phyloP scores from a whole-genome alignment of 106 monocot species.

The Hemerocallis citrina region DNA sequence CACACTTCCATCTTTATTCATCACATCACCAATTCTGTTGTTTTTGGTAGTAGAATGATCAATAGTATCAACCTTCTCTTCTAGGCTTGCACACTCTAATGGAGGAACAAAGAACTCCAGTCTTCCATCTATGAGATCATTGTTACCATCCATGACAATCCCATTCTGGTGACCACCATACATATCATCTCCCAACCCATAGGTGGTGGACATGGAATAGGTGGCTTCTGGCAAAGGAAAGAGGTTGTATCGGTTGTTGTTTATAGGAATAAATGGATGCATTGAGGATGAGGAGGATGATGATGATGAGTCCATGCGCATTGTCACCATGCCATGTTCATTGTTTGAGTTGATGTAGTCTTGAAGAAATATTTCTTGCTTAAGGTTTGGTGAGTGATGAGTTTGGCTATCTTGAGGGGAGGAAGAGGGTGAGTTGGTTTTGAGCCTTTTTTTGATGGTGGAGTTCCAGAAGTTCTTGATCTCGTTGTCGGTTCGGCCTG shows the following conservation, averaged over 20 bases:
- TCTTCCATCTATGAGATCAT: no score
- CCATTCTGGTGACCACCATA: no score
- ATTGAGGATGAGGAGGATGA: conserved; percentile 26
- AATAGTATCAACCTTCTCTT: conserved; percentile 11
- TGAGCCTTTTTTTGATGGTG: conserved; percentile 86
- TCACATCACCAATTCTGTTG: neutral
- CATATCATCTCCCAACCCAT: conserved; percentile 10
- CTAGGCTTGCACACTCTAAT: conserved; percentile 33
- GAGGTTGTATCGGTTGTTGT: conserved; percentile 16
- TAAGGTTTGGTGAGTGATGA: conserved; percentile 8
- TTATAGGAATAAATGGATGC: conserved; percentile 8
- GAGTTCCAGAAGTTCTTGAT: conserved; percentile 98
- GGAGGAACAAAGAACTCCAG: conserved; percentile 41
- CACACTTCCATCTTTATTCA: conserved; percentile 16
- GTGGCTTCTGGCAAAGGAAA: conserved; percentile 13
- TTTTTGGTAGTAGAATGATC: neutral
- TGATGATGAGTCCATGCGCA: conserved; percentile 25
- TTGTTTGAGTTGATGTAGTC: neutral
- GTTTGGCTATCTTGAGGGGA: no score
- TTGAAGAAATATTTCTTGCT: conserved; percentile 3
- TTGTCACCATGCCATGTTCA: conserved; percentile 6
- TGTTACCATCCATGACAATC: conserved; percentile 14
- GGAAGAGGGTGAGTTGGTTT: conserved; percentile 20
- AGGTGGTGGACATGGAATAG: neutral
- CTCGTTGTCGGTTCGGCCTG: conserved; percentile 85